phyloP scores from a whole-genome alignment of 2,329 filamentous ascomycete species.

The Berkeleyomyces basicola region DNA sequence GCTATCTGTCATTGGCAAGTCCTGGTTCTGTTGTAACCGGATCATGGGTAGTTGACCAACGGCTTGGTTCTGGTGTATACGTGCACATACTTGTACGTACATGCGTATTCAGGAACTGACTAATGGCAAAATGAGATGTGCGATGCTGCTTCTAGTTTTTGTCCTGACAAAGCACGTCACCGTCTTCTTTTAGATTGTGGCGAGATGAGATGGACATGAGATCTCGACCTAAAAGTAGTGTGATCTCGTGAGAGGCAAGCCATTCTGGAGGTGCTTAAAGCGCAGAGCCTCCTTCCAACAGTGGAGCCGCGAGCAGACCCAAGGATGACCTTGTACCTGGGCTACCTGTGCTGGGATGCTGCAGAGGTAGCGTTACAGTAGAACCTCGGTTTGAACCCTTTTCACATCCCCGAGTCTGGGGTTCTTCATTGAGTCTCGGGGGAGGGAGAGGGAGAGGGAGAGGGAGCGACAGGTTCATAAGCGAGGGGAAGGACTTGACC shows the following conservation, averaged over 20 bases:
- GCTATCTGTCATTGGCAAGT: background rate
- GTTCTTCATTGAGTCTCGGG: background rate
- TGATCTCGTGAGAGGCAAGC: background rate
- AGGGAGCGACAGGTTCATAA: background rate
- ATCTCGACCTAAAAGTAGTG: background rate
- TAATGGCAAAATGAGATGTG: no score
- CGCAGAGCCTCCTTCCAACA: background rate
- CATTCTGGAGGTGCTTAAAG: background rate
- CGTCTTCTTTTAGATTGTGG: no score
- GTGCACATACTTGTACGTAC: background rate
- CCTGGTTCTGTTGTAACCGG: background rate
- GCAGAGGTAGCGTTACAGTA: background rate
- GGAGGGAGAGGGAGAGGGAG: background rate
- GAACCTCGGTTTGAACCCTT: background rate
- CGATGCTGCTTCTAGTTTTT: no score
- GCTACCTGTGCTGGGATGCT: background rate
- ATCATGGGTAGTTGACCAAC: background rate
- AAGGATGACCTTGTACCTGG: background rate
- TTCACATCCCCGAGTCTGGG: background rate
- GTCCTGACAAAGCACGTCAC: no score
- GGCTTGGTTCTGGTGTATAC: background rate
- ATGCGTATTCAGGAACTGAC: background rate
- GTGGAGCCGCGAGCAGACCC: background rate
- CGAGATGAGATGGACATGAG: background rate
- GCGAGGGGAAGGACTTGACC: background rate